Percentiles rank a stretch among this genome's conserved stretches.
phyloP scores from a whole-genome alignment of 495 filamentous ascomycete genomes.

The Talaromyces borbonicus region DNA sequence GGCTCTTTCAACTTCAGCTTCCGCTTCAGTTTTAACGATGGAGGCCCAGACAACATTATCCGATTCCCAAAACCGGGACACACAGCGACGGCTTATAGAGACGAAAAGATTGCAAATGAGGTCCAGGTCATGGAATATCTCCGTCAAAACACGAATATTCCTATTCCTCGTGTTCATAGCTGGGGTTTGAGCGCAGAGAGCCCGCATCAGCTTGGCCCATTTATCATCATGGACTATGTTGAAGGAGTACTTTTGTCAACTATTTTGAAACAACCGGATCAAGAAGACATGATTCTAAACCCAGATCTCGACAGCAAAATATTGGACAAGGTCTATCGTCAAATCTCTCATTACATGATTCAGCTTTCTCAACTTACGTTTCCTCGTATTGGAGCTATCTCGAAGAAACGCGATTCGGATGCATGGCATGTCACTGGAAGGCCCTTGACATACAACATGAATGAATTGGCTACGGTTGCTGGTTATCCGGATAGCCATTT shows the following conservation, averaged over 20 bases:
- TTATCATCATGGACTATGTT: conserved; percentile 33
- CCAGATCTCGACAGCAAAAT: conserved; percentile 22
- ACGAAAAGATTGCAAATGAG: conserved; percentile 32
- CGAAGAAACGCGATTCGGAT: conserved; percentile 17
- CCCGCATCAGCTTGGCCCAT: conserved; percentile 27
- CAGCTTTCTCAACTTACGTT: conserved; percentile 30
- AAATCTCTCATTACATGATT: conserved; percentile 26
- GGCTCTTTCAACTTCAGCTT: conserved; percentile 27
- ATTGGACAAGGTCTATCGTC: conserved; percentile 22
- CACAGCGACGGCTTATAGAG: conserved; percentile 17
- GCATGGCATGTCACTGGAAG: conserved; percentile 22
- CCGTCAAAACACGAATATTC: conserved; percentile 27
- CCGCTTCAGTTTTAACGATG: conserved; percentile 21
- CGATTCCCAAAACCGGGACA: conserved; percentile 24
- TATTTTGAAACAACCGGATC: conserved; percentile 22
- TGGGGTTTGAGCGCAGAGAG: conserved; percentile 27
- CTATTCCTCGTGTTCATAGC: conserved; percentile 22
- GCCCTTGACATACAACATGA: conserved; percentile 32
- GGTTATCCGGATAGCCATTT: conserved; percentile 23
- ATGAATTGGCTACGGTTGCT: conserved; percentile 27
- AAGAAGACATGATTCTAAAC: conserved; percentile 23
- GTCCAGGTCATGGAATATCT: conserved; percentile 28
- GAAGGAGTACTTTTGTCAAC: conserved; percentile 22
- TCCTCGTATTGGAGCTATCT: conserved; percentile 26
- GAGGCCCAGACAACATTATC: conserved; percentile 21